phyloP scores from a whole-genome alignment of 345 rosid genomes.

The Erysimum cheiranthoides region DNA sequence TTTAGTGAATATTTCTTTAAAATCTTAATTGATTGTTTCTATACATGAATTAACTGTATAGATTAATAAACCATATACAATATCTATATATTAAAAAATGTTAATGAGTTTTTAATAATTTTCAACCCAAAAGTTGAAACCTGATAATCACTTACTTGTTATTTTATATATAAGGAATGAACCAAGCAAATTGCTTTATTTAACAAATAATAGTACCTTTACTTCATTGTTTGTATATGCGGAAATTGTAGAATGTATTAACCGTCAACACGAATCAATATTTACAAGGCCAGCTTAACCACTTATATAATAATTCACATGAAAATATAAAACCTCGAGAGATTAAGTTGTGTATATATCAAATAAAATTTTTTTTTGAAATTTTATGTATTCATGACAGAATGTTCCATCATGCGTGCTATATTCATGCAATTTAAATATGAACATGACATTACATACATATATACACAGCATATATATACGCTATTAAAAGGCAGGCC shows the following conservation, averaged over 20 bases:
- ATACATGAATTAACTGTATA: too few relatives aligned
- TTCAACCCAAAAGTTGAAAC: too few relatives aligned
- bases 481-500: conserved; percentile 30
- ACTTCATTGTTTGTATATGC: background rate
- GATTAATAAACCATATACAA: too few relatives aligned
- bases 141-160: too few relatives aligned
- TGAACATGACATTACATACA: background rate
- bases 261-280: background rate
- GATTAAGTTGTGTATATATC: too few relatives aligned
- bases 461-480: conserved; percentile 2
- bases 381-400: background rate
- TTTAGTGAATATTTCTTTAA: background rate
- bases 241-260: background rate
- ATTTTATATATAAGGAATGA: too few relatives aligned
- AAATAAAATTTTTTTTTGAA: too few relatives aligned
- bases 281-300: background rate
- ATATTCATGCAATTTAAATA: background rate
- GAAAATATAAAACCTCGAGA: background rate
- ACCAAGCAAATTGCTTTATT: background rate
- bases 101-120: too few relatives aligned
- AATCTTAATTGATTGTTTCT: too few relatives aligned
- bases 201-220: background rate
- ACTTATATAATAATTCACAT: background rate
- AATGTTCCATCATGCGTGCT: conserved; percentile 2
- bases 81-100: too few relatives aligned